Evolutionary conservation across 2,329 filamentous ascomycete species (phyloP), one percentile per base, ranked within the genome.

Genomic region (Volutella citrinella): DNA sequence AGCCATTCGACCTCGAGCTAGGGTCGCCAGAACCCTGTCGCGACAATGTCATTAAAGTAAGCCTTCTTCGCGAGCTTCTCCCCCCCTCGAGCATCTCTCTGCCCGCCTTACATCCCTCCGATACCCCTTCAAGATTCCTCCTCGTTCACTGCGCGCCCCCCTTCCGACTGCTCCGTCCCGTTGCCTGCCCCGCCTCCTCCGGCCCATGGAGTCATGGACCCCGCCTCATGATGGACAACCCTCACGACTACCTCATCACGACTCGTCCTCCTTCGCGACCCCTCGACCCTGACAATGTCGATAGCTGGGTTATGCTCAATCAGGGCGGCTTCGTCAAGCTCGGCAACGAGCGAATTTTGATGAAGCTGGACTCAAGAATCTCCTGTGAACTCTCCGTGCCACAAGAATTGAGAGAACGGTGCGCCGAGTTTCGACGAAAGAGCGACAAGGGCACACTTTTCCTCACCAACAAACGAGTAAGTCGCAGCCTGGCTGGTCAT

Each of bases 221-320:
- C 49, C 48, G 44, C 48, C 47, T 48, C 56, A 59, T 43, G 49
- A 65, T 65, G 61, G 58, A 65, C 50, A 65, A 65, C 38, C 61
- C 61, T 50, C 60, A 61, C 52, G 61, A 64, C 48, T 65, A 64
- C 46, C 55, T 65, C 38, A 61, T 65, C 48, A 54, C 60, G 38
- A 58, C 52, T 47, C 55, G 53, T 45, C 47, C 57, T 43, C 50
- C 50, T 45, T 45, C 55, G 29, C 54, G 56, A 45, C 52, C 50
- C 35, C 56, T 61, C 38, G 63, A 74, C 57, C 66, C 73, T 78
- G 65, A 79, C 67, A 67, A 76, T 58, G 61, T 61, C 51, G 61
- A 66, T 56, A 80, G 76, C 54, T 96, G 91, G 91, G 91, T 96
- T 27, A 96, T 96, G 90, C 80, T 95, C 55, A 80, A 84, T 56